phyloP scores from a whole-genome alignment of 179 eudicot species.

The Heliamphora pulchella region DNA sequence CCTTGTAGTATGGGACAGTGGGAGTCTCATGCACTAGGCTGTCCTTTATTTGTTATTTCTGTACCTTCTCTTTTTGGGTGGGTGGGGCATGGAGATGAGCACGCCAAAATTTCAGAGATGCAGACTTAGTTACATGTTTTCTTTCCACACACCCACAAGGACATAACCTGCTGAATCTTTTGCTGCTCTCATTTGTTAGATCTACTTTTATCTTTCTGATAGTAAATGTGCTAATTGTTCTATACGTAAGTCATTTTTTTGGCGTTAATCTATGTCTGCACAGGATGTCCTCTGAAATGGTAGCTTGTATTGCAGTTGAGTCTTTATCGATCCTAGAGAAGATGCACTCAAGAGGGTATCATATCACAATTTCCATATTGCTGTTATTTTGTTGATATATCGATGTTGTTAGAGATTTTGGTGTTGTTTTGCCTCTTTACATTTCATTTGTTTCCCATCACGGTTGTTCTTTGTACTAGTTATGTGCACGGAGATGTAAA shows the following conservation, averaged over 20 bases:
- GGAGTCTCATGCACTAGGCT: too few species aligned
- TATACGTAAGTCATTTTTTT: not conserved
- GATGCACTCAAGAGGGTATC: conserved; percentile 80
- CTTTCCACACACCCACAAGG: not conserved
- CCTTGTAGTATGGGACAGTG: too few species aligned
- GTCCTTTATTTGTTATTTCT: not conserved
- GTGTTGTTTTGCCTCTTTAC: not conserved
- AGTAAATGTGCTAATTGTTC: not conserved
- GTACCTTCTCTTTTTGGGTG: not conserved
- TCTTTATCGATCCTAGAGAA: conserved; percentile 78
- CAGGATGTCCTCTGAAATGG: conserved; percentile 91
- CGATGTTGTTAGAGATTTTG: not conserved
- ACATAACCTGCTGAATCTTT: not conserved
- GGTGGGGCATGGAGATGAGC: not conserved
- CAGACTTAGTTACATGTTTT: not conserved
- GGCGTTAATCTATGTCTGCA: conserved; percentile 14
- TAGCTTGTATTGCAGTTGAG: conserved; percentile 81
- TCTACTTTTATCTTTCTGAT: not conserved
- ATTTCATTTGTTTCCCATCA: not conserved
- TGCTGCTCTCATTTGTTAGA: not conserved
- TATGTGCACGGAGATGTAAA: conserved; percentile 90
- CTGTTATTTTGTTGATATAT: not conserved
- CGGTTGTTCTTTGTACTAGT: conserved; percentile 28
- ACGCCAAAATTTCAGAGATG: not conserved
- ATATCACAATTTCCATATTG: not conserved